Base-by-base conservation (phyloP, 371 early-diverging fungal species). In the Apophysomyces ossiformis region DNA sequence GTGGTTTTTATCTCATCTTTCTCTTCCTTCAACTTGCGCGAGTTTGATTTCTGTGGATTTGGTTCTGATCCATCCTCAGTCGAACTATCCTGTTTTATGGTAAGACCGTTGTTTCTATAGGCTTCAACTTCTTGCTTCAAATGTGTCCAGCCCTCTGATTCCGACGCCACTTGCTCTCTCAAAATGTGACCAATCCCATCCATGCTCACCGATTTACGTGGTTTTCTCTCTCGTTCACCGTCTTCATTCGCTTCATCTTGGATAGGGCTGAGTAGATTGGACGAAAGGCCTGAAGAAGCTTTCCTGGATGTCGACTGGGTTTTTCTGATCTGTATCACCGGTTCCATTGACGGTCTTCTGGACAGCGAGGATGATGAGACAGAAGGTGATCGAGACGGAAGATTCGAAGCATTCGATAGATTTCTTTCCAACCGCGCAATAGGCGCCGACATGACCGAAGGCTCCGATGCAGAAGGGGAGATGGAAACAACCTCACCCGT, bases 141-240 rank as follows among this genome's bases (percentile, higher is more conserved):
- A 21, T 11, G 4, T 5, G 6, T 50, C 54, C 54, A 50, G 6
- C 21, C 21, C 21, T 50, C 54, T 1, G 54, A 4, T 7, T 50
- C 54, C 21, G n/a, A 9, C 9, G n/a, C 18, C 7, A 50, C 21
- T 50, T 50, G 54, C 54, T 50, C 54, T 50, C 54, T 50, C 2
- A 50, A 50, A 9, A 50, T 50, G 21, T 50, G 54, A 11, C 54
- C 54, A 21, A 50, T 50, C 21, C 54, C 54, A 50, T 50, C 54
- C 54, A 50, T 50, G 21, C 54, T 50, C 21, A 50, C 54, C 54
- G 54, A 50, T 50, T 50, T 50, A 50, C 54, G 54, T 6, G 54
- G 54, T 11, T 50, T 50, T 4, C 54, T n/a, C 21, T 50, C 54
- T 21, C 21, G 21, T 5, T 50, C 54, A 7, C 16, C 21, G 0